Conservation (phyloP, 83 land plant genomes). For the Picea engelmannii region DNA sequence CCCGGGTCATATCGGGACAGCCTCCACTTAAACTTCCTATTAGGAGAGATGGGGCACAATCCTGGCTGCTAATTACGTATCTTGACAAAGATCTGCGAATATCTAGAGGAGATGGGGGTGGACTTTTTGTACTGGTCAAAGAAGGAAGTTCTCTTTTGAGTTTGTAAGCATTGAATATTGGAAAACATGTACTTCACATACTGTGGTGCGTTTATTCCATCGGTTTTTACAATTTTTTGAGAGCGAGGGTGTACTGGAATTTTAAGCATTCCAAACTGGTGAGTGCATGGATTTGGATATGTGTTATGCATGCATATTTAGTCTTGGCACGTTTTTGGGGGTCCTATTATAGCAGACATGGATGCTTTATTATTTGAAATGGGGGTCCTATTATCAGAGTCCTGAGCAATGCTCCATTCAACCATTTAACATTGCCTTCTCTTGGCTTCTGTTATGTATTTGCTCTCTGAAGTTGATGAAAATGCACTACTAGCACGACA, state of each 20-base stretch:
- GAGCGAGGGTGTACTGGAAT: not conserved
- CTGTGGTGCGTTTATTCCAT: not conserved
- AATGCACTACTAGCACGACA: not conserved
- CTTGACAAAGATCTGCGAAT: conserved; percentile 69
- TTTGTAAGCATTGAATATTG: not conserved
- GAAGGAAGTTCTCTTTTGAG: conserved; percentile 79
- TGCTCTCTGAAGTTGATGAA: not conserved
- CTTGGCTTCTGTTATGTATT: not conserved
- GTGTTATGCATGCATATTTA: not conserved
- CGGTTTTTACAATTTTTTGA: not conserved
- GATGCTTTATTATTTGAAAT: not conserved
- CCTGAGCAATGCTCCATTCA: not conserved
- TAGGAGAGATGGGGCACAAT: too few relatives aligned
- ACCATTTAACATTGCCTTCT: not conserved
- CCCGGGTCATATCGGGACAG: too few relatives aligned
- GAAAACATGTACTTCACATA: not conserved
- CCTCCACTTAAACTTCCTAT: too few relatives aligned
- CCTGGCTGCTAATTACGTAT: too few relatives aligned
- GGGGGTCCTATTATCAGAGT: not conserved
- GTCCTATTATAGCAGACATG: not conserved
- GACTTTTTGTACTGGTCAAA: conserved; percentile 69
- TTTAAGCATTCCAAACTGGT: not conserved
- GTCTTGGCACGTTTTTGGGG: not conserved
- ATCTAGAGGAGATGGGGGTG: conserved; percentile 79
- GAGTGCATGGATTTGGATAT: not conserved